Evolutionary conservation across 345 rosid genomes (phyloP), one percentile per base, ranked within the genome.

Genomic region (Gossypium sturtianum): DNA sequence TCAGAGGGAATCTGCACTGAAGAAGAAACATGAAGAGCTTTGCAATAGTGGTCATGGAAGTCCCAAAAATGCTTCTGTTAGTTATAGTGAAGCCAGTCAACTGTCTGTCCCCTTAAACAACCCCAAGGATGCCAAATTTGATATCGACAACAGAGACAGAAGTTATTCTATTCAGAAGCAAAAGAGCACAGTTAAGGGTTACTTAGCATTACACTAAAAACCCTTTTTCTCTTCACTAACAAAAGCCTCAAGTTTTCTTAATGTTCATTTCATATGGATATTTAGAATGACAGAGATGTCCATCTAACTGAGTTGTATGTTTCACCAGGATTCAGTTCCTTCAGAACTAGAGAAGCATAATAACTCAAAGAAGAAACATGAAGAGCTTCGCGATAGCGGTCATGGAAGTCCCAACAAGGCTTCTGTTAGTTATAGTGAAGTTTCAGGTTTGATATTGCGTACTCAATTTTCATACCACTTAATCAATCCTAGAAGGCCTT

Each of bases 1-100:
- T 75, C 84, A 94, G 98, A 91, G 98, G 85, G 89, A 90, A 81
- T 80, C 91, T 2, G 98, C 97, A 66, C 68, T 91, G 82, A 80
- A 71, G 78, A 94, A 84, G 91, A 94, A 92, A 75, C 87, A 82
- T 8, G 87, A 80, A 3, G 89, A 89, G 80, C 89, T 87, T 53
- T 52, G 78, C 49, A 77, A 44, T 72, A 71, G 74, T 75, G 73
- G 47, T 73, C 43, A 69, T 20, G 73, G 74, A 70, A 87, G 83
- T 81, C 75, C 77, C 29, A 74, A 73, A 60, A 79, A 74, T n/a
- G 71, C 82, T 52, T 72, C 45, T 48, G 59, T 61, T 76, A 47
- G 71, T 72, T 77, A 72, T 23, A 54, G 58, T 45, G 77, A 70
- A 48, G 81, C 75, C n/a, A 66, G 66, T 71, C 48, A 51, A 17